Conservation (phyloP, 106 monocot genomes). For the Allium sativum region DNA sequence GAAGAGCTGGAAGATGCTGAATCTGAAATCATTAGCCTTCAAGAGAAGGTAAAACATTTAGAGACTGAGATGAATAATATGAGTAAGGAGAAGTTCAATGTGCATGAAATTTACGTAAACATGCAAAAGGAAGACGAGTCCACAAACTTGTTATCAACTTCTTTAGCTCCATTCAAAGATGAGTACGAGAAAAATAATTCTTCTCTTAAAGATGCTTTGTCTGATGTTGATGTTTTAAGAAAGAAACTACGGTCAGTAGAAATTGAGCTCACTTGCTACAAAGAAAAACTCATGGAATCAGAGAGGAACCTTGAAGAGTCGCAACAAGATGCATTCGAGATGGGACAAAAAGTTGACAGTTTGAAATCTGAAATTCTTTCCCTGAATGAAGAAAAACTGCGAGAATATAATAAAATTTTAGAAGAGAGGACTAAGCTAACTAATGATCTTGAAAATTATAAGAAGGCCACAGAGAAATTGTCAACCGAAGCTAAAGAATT, state of each 20-base stretch:
- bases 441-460: conserved; percentile 26
- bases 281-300: conserved; percentile 20
- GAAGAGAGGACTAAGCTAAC: conserved; percentile 34
- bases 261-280: conserved; percentile 24
- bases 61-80: conserved; percentile 27
- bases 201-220: conserved; percentile 22
- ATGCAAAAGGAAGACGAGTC: conserved; percentile 7
- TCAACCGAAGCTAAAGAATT: conserved; percentile 45
- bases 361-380: conserved; percentile 18
- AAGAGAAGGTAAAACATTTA: conserved; percentile 26
- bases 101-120: background rate
- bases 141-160: conserved; percentile 8
- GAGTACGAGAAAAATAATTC: conserved; percentile 26
- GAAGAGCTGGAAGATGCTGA: conserved; percentile 32
- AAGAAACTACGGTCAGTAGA: conserved; percentile 18
- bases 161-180: conserved; percentile 21
- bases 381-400: conserved; percentile 6
- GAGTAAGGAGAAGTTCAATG: conserved; percentile 20
- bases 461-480: conserved; percentile 44
- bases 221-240: conserved; percentile 24
- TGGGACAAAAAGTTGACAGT: conserved; percentile 13
- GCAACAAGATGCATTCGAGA: conserved; percentile 21
- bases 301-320: conserved; percentile 15
- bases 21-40: conserved; percentile 18
- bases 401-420: conserved; percentile 6